Percentiles rank a stretch among this genome's conserved stretches.
Conservation (phyloP, 495 filamentous ascomycete species). For the Trichoderma asperelloides region DNA sequence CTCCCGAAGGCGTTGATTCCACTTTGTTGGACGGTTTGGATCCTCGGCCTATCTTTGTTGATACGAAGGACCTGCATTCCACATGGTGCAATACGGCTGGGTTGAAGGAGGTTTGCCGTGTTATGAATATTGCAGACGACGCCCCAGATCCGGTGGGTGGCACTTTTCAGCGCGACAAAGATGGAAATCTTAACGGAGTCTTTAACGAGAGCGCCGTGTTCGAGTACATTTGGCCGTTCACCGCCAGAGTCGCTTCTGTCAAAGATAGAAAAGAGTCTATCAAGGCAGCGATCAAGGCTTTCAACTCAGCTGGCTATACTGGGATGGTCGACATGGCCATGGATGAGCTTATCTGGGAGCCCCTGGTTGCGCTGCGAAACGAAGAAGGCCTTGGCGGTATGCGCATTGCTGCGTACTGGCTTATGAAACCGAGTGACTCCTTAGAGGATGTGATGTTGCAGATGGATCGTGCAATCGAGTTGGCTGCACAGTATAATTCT, state of each 20-base stretch:
- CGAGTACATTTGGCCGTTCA: constrained; percentile 48
- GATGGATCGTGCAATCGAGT: constrained; percentile 51
- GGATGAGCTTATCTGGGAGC: constrained; percentile 52
- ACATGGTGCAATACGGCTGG: constrained; percentile 53
- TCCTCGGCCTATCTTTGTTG: constrained; percentile 48
- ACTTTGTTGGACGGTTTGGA: constrained; percentile 48
- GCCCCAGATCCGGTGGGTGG: constrained; percentile 48
- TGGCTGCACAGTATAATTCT: constrained; percentile 38
- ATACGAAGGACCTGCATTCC: constrained; percentile 54
- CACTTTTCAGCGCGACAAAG: constrained; percentile 43
- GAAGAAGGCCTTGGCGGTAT: constrained; percentile 37
- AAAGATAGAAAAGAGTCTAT: constrained; percentile 46
- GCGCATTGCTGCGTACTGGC: constrained; percentile 55
- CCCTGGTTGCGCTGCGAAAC: constrained; percentile 38
- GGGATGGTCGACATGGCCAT: constrained; percentile 64
- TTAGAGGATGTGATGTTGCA: constrained; percentile 26
- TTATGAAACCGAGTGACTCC: constrained; percentile 37
- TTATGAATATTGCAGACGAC: constrained; percentile 22
- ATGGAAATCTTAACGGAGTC: constrained; percentile 45
- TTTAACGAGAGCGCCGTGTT: constrained; percentile 49
- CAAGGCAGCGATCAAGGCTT: constrained; percentile 38
- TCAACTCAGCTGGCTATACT: constrained; percentile 50
- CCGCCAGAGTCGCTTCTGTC: constrained; percentile 42
- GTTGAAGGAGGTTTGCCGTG: constrained; percentile 36
- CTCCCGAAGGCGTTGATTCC: constrained; percentile 40